Conservation (phyloP, 306 rosid genomes). For the Castanopsis chinensis region DNA sequence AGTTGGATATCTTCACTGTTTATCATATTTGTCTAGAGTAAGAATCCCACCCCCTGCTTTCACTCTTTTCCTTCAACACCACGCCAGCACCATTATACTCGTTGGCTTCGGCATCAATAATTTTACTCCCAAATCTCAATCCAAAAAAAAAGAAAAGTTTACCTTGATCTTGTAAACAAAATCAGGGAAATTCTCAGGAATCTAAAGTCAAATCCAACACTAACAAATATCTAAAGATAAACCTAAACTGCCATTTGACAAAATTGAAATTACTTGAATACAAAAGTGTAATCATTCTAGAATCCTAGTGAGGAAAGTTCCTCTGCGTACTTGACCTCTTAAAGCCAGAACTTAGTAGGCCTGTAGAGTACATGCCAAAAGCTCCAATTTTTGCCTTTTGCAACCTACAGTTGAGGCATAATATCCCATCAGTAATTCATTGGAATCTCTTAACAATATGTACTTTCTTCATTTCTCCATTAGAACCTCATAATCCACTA, state of each 20-base stretch:
- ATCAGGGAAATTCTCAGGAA: not conserved
- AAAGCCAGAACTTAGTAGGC: not conserved
- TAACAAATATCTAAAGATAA: not conserved
- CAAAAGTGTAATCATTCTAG: not conserved
- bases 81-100: not conserved
- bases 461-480: not conserved
- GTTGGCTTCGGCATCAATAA: not conserved
- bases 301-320: not conserved
- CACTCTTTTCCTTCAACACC: not conserved
- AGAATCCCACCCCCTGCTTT: not conserved
- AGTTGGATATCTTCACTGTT: not conserved
- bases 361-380: not conserved
- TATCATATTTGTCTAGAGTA: not conserved
- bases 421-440: not conserved
- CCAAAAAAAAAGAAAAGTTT: not conserved
- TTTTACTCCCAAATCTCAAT: not conserved
- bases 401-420: not conserved
- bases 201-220: not conserved
- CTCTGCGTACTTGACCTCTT: not conserved
- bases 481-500: not conserved
- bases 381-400: not conserved
- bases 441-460: not conserved
- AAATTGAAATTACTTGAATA: not conserved
- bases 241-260: not conserved
- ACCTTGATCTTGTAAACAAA: not conserved